Conservation (phyloP, 1,139 yeast genomes). For the Wickerhamomyces sp. region DNA sequence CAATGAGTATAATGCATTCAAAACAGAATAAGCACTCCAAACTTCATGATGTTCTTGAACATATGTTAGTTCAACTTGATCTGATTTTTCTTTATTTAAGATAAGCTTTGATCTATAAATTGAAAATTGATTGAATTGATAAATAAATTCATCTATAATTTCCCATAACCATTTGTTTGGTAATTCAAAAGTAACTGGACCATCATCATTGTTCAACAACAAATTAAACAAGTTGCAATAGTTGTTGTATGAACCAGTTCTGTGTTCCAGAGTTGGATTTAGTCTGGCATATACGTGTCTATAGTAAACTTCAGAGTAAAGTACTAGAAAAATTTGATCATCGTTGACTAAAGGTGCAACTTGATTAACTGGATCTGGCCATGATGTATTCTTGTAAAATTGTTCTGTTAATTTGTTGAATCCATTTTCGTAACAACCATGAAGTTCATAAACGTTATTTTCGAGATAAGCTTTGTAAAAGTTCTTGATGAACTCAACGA, state of each 20-base stretch:
- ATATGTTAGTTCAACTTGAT: conserved; percentile 29
- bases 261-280: conserved; percentile 38
- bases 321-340: conserved; percentile 39
- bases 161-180: conserved; percentile 49
- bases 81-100: conserved; percentile 27
- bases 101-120: conserved; percentile 35
- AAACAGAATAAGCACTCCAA: conserved; percentile 43
- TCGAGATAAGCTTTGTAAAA: conserved; percentile 39
- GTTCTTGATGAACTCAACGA: conserved; percentile 36
- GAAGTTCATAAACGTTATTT: conserved; percentile 38
- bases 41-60: conserved; percentile 35
- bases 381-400: conserved; percentile 36
- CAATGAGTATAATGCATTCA: conserved; percentile 43
- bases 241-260: conserved; percentile 42
- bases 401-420: conserved; percentile 42
- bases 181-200: conserved; percentile 38
- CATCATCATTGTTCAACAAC: conserved; percentile 37
- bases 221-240: conserved; percentile 43
- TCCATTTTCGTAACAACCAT: conserved; percentile 38
- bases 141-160: conserved; percentile 45
- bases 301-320: conserved; percentile 44
- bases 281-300: conserved; percentile 42
- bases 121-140: conserved; percentile 42
- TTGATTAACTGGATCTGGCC: conserved; percentile 42
- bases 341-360: conserved; percentile 38